Evolutionary conservation across 768 basidiomycete species (phyloP), one percentile per base, ranked within the genome.

Genomic region (Podaxis sp.): DNA sequence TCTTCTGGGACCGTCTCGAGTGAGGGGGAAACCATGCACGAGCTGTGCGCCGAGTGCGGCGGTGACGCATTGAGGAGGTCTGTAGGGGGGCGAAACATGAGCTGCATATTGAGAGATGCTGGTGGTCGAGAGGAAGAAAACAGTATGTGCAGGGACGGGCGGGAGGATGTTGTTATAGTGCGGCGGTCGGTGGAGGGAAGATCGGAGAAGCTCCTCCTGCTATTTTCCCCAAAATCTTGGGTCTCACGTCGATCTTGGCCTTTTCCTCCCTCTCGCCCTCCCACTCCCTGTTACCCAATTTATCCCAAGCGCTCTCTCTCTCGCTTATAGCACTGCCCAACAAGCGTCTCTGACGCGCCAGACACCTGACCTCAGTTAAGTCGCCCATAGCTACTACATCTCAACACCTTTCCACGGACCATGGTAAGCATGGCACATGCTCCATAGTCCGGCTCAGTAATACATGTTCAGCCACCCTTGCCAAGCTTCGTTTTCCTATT

Each of bases 341-440:
- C 18, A 37, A 47, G 32, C 37, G 55, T 32, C 32, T 38, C 48
- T 6, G 47, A 35, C 23, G 21, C 18, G 4, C 47, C 52, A 21
- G 59, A 23, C 9, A 56, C 13, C 47, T 61, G 38, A 47, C 55
- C 61, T 52, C 61, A 55, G 38, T 55, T 21, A 56, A 40, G 25
- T 51, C 5, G n/a, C 25, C 47, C 21, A 18, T 47, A 40, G 13
- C 16, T 40, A 13, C 35, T 42, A 18, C 42, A 55, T 32, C 6
- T 62, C 62, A 18, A 59, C 35, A 35, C 75, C 18, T 23, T 37
- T 18, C n/a, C 32, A 13, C 44, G 38, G 47, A 57, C 38, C 48
- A 44, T 47, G 46, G 50, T 50, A 57, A 48, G 55, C 3, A 18
- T 14, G 50, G 53, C 42, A 27, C 32, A 54, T 35, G 18, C 25